Evolutionary conservation across 2,329 filamentous ascomycete species (phyloP), one percentile per base, ranked within the genome.

Genomic region (Sporothrix curviconia): DNA sequence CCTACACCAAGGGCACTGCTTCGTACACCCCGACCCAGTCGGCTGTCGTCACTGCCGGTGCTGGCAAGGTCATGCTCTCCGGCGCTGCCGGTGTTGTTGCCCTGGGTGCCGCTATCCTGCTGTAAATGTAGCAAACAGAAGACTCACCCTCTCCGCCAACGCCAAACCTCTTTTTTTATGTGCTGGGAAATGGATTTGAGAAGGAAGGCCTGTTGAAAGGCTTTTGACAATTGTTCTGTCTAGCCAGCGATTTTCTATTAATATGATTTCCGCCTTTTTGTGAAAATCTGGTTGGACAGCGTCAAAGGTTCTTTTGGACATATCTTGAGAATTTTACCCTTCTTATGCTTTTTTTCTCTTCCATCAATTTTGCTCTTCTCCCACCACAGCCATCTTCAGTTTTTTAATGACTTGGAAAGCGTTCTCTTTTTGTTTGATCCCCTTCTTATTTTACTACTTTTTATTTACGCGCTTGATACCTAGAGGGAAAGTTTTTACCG

Each of bases 31-130:
- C 66, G 61, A 80, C 79, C 74, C 72, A 72, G 63, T 64, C 68
- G 62, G 55, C 71, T 55, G 70, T 78, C 64, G 72, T 77, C 65
- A 78, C 80, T 57, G 79, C 77, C 62, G 79, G 76, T 72, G 82
- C 80, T 62, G 78, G 74, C 75, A 81, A 80, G 76, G 76, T 77
- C 64, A 78, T 74, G 66, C 70, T 83, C 65, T 82, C 81, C 42
- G 82, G 80, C 62, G 82, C 78, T 60, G 79, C 75, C 64, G 78
- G 85, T 65, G 82, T 79, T 65, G 82, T 78, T 76, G 69, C 84
- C 64, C 74, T 84, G 69, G 83, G 78, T 68, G 69, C 84, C 61
- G 81, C 78, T 67, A 81, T 79, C 69, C 68, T 78, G 68, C 76
- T 83, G 74, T 84, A 83, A 80, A 78, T 75, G 70, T 58, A 64